phyloP scores from a whole-genome alignment of 2,329 filamentous ascomycete species.

The Pestalotiopsis sp. region DNA sequence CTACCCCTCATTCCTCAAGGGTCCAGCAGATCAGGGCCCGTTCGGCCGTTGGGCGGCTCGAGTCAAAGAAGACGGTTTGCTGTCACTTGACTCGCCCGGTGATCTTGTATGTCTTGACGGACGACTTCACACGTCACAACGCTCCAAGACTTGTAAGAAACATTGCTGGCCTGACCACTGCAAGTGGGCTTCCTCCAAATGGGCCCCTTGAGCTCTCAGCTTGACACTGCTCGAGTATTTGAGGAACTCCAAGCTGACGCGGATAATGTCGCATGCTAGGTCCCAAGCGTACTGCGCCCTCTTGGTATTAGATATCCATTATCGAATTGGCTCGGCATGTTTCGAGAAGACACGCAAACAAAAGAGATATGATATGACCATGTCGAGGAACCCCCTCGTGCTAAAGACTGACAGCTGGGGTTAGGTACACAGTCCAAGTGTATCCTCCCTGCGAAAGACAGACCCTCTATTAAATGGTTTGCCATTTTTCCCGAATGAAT shows the following conservation, averaged over 20 bases:
- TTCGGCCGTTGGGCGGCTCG: background rate
- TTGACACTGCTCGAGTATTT: background rate
- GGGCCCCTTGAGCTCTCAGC: background rate
- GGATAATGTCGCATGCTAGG: background rate
- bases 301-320: no score
- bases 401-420: no score
- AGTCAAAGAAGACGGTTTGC: no score
- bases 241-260: background rate
- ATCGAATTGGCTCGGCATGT: background rate
- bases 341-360: background rate
- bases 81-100: no score
- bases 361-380: background rate
- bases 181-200: background rate
- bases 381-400: background rate
- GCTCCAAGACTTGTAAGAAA: background rate
- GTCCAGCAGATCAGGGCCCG: background rate
- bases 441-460: background rate
- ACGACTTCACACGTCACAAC: background rate
- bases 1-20: background rate
- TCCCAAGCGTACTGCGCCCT: background rate
- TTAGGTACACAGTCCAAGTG: no score
- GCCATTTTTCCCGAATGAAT: background rate
- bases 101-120: no score
- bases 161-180: background rate
- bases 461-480: background rate